Base-by-base conservation (phyloP, 139 green algal species). In the Trebouxia sp. region DNA sequence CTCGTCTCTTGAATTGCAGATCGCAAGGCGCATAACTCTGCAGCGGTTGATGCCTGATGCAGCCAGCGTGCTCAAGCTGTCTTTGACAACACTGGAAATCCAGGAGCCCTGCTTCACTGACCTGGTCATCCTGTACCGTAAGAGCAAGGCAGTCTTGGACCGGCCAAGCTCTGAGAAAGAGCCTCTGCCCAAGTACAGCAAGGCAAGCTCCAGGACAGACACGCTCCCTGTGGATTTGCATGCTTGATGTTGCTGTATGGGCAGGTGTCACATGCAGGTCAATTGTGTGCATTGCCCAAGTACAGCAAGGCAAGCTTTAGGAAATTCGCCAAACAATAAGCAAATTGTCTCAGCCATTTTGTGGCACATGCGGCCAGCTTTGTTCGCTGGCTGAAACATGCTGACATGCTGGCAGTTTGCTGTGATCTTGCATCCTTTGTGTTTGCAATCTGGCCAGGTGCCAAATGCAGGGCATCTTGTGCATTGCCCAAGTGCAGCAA, bases 61-160 rank as follows among this genome's bases (percentile, higher is more conserved):
- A 50, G 30, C 39, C 37, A 67, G 83, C 0, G 87, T 95, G 58
- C 42, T 96, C 0, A 84, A 81, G 50, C 78, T 88, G 24, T 47
- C 94, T 11, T 79, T 85, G 17, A 87, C 80, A 30, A 80, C 50
- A 26, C 20, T 93, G 62, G 50, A 89, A n/a, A 85, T 94, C 37
- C 62, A 88, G 84, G 92, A 96, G 85, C 91, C 91, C 1, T 90
- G 84, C 51, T 94, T 93, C 80, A 85, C 90, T 30, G 87, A 93
- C 48, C 80, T 95, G 2, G 84, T 96, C 14, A 84, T 96, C 32
- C 76, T 96, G 37, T 96, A 95, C 75, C 87, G 92, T 26, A 75
- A 69, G 58, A 69, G 83, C 39, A 78, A 78, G 43, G 10, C 28
- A 24, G 70, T 43, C n/a, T 30, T 39, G 28, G 38, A 42, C 20